Evolutionary conservation across 371 early-diverging fungal species (phyloP).

Genomic region (Syncephalastrum contaminatum): DNA sequence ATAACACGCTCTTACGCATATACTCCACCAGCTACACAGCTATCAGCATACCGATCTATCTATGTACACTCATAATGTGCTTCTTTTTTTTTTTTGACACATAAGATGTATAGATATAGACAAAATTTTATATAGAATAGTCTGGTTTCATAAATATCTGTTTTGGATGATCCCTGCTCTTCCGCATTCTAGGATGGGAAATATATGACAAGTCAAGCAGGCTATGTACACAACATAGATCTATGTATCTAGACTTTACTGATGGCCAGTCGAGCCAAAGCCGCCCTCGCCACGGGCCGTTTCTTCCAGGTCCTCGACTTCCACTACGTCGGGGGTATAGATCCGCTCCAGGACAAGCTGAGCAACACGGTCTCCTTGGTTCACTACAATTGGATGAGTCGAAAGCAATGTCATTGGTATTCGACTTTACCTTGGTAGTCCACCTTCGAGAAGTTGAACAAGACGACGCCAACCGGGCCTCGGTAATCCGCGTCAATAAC

Average conservation of each 20-base stretch:
- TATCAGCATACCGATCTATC: too few relatives aligned
- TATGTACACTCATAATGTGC: too few relatives aligned
- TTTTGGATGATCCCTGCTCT: too few relatives aligned
- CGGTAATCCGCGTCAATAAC: slow-evolving; percentile 97
- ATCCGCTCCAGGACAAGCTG: slow-evolving; percentile 93
- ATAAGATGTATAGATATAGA: too few relatives aligned
- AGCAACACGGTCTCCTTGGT: slow-evolving; percentile 95
- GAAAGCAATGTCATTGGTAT: slow-evolving; percentile 78
- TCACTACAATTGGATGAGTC: slow-evolving; percentile 39
- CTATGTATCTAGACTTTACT: slow-evolving; percentile 15
- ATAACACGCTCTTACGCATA: too few relatives aligned
- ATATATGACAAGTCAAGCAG: too few relatives aligned
- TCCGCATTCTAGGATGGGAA: too few relatives aligned
- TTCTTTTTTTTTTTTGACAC: too few relatives aligned
- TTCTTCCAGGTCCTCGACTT: slow-evolving; percentile 75
- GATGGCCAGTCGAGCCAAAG: slow-evolving; percentile 93
- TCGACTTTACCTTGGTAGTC: slow-evolving; percentile 78
- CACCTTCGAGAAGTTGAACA: slow-evolving; percentile 88
- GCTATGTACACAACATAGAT: background rate
- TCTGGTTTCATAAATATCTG: too few relatives aligned
- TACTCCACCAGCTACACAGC: too few relatives aligned
- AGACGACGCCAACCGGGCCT: slow-evolving; percentile 73
- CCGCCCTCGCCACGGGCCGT: slow-evolving; percentile 88
- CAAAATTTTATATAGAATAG: too few relatives aligned
- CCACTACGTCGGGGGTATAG: slow-evolving; percentile 74